These are phyloP conservation scores for Chaetomiaceae sp. DNA, from an alignment of 2,329 filamentous ascomycete genomes.

Conservation along the genomic window DNA sequence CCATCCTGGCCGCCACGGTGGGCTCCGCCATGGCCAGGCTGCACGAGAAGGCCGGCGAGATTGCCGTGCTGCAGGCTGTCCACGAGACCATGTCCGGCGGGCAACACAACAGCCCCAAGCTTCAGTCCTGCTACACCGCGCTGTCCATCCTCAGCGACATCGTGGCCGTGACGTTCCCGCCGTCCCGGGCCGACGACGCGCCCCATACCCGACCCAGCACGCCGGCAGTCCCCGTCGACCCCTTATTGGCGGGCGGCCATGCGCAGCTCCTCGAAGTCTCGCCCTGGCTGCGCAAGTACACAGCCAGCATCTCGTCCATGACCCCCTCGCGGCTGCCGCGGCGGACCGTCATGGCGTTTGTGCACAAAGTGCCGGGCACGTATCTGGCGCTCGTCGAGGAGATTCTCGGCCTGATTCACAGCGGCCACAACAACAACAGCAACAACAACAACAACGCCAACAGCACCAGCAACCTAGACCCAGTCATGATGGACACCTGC, in stretches of 20 bases:
- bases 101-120: neutral
- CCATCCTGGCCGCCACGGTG: slow-evolving; percentile 21
- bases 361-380: slow-evolving; percentile 32
- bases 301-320: slow-evolving; percentile 31
- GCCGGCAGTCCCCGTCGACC: neutral
- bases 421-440: no score
- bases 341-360: slow-evolving; percentile 35
- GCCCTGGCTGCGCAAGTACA: slow-evolving; percentile 32
- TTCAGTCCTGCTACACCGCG: slow-evolving; percentile 20
- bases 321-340: slow-evolving; percentile 29
- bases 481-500: neutral
- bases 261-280: slow-evolving; percentile 23
- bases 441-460: no score
- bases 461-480: no score
- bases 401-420: slow-evolving; percentile 25
- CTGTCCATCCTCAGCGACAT: slow-evolving; percentile 22
- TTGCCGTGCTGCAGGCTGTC: neutral
- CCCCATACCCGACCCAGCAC: neutral
- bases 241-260: neutral
- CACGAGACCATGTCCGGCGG: no score
- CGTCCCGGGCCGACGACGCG: neutral
- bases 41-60: slow-evolving; percentile 13
- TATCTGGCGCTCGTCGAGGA: slow-evolving; percentile 33
- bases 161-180: slow-evolving; percentile 19
- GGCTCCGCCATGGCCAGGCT: slow-evolving; percentile 14